A percentile compares a stretch with the other conserved stretches of the same genome.
Conservation (phyloP, 2,329 filamentous ascomycete genomes). For the Achaetomium macrosporum region DNA sequence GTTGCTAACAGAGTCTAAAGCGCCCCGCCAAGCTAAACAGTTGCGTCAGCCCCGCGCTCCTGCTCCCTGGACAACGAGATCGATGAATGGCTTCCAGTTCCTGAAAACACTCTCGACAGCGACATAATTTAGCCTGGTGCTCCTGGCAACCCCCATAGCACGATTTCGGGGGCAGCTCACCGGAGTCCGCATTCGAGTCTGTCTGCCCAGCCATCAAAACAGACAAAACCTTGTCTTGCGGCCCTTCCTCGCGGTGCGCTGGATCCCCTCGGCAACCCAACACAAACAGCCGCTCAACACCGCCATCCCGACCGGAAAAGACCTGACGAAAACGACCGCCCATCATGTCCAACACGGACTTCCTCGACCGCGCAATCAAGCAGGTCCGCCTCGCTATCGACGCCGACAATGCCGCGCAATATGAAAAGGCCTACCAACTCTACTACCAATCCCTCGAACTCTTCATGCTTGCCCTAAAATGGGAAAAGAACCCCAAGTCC, state of each 20-base stretch:
- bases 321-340: conserved; percentile 9
- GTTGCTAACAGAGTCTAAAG: conserved; percentile 9
- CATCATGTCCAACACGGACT: conserved; percentile 92
- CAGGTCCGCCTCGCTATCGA: conserved; percentile 97
- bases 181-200: not conserved
- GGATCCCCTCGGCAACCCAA: not conserved
- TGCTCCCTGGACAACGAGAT: conserved; percentile 22
- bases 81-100: conserved; percentile 6
- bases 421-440: conserved; percentile 91
- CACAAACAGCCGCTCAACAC: conserved; percentile 2
- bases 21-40: conserved; percentile 11
- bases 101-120: not conserved
- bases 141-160: not conserved
- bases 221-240: not conserved
- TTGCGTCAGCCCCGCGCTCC: conserved; percentile 24
- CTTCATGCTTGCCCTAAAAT: conserved; percentile 98
- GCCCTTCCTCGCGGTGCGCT: not conserved
- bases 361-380: conserved; percentile 92
- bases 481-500: conserved; percentile 96
- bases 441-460: conserved; percentile 96
- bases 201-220: not conserved
- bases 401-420: conserved; percentile 89
- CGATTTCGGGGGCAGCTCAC: not conserved
- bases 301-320: not conserved
- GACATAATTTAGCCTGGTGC: not conserved